Evolutionary conservation across 768 basidiomycete species (phyloP).

Genomic region (Thelephora aurantiotincta): DNA sequence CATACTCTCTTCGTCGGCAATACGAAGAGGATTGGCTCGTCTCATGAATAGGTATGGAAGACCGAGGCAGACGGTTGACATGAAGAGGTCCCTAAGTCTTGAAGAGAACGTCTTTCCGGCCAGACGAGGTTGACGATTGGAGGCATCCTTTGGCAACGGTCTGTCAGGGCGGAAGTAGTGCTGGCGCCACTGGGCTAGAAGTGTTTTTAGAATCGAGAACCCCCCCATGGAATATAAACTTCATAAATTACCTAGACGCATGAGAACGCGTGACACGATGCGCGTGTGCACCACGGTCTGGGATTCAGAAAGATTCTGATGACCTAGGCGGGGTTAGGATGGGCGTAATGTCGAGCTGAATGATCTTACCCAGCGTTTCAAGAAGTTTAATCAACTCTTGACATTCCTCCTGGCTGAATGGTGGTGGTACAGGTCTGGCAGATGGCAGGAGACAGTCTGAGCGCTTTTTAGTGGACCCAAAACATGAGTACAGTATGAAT

Average conservation of each 20-base stretch:
- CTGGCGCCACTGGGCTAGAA: constrained; percentile 55
- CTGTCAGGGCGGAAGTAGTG: constrained; percentile 54
- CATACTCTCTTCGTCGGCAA: constrained; percentile 47
- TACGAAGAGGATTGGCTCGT: constrained; percentile 30
- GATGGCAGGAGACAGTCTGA: constrained; percentile 58
- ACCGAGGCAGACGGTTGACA: constrained; percentile 57
- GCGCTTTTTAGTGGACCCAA: not conserved
- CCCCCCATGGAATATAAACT: not conserved
- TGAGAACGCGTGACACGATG: constrained; percentile 50
- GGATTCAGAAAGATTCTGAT: constrained; percentile 12
- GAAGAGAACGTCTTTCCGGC: constrained; percentile 29
- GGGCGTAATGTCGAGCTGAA: not conserved
- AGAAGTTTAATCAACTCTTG: constrained; percentile 57
- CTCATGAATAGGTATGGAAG: constrained; percentile 67
- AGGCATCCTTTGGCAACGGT: constrained; percentile 42
- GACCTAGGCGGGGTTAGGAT: not conserved
- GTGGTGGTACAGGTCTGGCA: constrained; percentile 38
- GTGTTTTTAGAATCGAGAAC: not conserved
- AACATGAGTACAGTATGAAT: not conserved
- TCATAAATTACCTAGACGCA: constrained; percentile 44
- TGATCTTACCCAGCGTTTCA: constrained; percentile 21
- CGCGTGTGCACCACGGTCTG: constrained; percentile 42
- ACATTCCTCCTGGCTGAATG: constrained; percentile 67
- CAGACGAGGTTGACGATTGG: constrained; percentile 12
- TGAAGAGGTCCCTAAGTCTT: constrained; percentile 38